Evolutionary conservation across 495 filamentous ascomycete genomes (phyloP).

Genomic region (Cercophora scortea): DNA sequence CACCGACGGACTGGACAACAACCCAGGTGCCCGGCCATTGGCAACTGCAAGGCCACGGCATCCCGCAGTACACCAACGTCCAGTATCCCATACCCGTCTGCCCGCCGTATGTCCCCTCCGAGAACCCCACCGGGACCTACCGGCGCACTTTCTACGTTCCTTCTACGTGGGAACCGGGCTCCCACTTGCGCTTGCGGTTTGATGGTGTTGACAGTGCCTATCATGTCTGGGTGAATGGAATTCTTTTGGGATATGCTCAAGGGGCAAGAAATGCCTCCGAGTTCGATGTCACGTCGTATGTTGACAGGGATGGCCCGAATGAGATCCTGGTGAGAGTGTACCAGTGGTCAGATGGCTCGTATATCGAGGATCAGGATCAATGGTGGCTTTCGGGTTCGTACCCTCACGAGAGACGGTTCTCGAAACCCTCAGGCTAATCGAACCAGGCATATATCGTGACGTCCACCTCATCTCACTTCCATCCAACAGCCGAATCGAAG

Average conservation of each 20-base stretch:
- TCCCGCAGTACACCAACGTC: constrained; percentile 55
- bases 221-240: constrained; percentile 55
- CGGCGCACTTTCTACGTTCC: constrained; percentile 46
- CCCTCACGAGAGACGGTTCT: background rate
- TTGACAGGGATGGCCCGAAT: constrained; percentile 36
- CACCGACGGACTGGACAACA: constrained; percentile 33
- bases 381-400: constrained; percentile 47
- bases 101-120: constrained; percentile 49
- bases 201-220: constrained; percentile 63
- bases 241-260: constrained; percentile 53
- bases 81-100: constrained; percentile 52
- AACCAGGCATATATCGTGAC: constrained; percentile 54
- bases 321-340: constrained; percentile 51
- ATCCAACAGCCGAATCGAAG: constrained; percentile 43
- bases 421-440: background rate
- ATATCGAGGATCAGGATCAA: constrained; percentile 58
- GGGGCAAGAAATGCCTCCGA: constrained; percentile 56
- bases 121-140: constrained; percentile 59
- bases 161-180: constrained; percentile 13
- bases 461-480: constrained; percentile 54
- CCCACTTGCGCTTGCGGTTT: constrained; percentile 52
- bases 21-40: constrained; percentile 57
- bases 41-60: constrained; percentile 57
- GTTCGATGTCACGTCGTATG: constrained; percentile 47
- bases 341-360: constrained; percentile 55